phyloP scores from a whole-genome alignment of 1,284 basidiomycete genomes.

The Ganoderma multipileum region DNA sequence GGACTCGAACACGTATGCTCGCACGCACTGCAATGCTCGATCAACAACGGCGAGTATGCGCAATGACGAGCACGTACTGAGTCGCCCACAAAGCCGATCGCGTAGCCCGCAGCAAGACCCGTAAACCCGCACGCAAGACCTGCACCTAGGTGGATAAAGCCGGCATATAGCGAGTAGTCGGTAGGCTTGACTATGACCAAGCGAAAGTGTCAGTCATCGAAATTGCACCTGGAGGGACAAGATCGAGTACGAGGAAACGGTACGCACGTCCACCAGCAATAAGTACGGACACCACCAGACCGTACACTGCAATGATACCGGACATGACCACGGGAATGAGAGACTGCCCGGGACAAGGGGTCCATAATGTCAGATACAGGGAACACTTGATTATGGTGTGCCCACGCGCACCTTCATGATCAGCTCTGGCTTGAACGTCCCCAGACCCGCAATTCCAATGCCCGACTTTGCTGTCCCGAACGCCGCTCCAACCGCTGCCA shows the following conservation, averaged over 20 bases:
- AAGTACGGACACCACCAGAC: conserved; percentile 73
- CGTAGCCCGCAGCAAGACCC: conserved; percentile 95
- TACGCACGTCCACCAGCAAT: conserved; percentile 67
- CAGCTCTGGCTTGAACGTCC: conserved; percentile 93
- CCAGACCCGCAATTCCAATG: conserved; percentile 96
- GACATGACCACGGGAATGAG: conserved; percentile 92
- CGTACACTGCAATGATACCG: conserved; percentile 55
- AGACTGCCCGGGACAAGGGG: conserved; percentile 57
- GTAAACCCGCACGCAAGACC: conserved; percentile 93
- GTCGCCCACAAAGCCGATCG: conserved; percentile 97
- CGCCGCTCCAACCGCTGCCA: conserved; percentile 87
- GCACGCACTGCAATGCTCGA: conserved; percentile 58
- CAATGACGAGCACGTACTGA: conserved; percentile 61
- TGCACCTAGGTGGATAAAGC: conserved; percentile 95
- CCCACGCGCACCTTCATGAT: conserved; percentile 87
- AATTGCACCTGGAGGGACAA: not conserved
- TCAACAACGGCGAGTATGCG: not conserved
- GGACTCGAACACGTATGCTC: conserved; percentile 84
- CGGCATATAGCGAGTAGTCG: conserved; percentile 80
- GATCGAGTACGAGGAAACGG: not conserved
- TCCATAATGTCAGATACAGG: not conserved
- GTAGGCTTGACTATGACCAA: conserved; percentile 62
- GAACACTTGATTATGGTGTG: not conserved
- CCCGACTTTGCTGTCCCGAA: conserved; percentile 98
- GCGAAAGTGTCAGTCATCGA: not conserved